These are phyloP conservation scores for Cladosporium sp. DNA, from an alignment of 2,329 filamentous ascomycete genomes.

Conservation along the genomic window DNA sequence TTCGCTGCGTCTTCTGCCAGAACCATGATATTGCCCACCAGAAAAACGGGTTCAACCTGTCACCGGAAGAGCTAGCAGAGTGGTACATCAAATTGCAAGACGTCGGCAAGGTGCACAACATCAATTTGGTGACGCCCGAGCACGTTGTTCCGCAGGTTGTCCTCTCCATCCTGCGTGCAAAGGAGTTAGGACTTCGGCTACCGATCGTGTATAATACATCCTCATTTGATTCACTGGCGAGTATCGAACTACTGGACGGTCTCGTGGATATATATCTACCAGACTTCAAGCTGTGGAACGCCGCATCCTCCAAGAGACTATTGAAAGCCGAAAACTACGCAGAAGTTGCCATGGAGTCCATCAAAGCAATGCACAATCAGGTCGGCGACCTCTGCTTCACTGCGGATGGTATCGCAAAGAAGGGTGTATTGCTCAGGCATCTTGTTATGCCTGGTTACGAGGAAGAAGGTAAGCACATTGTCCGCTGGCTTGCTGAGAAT, in stretches of 20 bases:
- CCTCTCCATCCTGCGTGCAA: conserved; percentile 68
- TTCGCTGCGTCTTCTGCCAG: conserved; percentile 72
- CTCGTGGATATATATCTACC: conserved; percentile 83
- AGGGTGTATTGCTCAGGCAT: conserved; percentile 69
- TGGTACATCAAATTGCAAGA: conserved; percentile 82
- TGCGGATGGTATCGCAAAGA: conserved; percentile 72
- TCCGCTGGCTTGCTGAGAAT: conserved; percentile 68
- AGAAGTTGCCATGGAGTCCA: conserved; percentile 66
- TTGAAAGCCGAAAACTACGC: conserved; percentile 77
- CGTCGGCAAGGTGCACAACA: conserved; percentile 78
- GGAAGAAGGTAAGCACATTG: conserved; percentile 67
- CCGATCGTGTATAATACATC: conserved; percentile 85
- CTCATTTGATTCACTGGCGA: conserved; percentile 70
- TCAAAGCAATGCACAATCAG: conserved; percentile 74
- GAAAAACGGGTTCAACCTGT: conserved; percentile 73
- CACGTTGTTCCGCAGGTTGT: conserved; percentile 82
- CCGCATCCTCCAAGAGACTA: conserved; percentile 60
- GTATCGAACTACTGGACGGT: conserved; percentile 68
- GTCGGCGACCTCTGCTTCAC: conserved; percentile 83
- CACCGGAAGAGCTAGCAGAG: conserved; percentile 70
- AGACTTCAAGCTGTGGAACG: conserved; percentile 79
- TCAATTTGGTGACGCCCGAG: conserved; percentile 82
- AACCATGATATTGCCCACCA: conserved; percentile 81
- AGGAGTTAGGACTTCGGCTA: conserved; percentile 62
- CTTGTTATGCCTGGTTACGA: conserved; percentile 80